Evolutionary conservation across 805 yeast genomes (phyloP), one percentile per base, ranked within the genome.

Genomic region (Kluyveromyces siamensis): DNA sequence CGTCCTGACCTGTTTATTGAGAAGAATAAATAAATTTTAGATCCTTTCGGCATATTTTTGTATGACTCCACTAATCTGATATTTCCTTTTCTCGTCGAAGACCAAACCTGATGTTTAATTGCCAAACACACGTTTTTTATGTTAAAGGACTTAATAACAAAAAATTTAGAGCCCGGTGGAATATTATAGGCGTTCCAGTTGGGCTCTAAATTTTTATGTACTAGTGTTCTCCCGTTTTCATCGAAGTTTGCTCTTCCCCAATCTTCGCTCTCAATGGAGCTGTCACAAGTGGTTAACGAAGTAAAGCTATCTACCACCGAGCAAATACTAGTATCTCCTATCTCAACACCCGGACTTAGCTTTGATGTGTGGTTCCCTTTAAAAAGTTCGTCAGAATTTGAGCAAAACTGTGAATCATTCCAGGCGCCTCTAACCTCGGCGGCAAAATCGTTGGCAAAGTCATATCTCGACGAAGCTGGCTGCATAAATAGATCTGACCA

Each of bases 1-100:
- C 70, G 72, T 0, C 83, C 82, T 13, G 80, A 74, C 2, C 72
- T 72, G 56, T 80, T 80, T 1, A 79, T 83, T 54, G 80, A 79
- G 55, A 79, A 80, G 53, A 80, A 73, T 25, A 81, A 61, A 52
- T 68, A 75, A 0, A 81, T 60, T 45, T 71, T 70, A 10, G 62
- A 59, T 2, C 57, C 62, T 27, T 46, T 30, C 18, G 50, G 40
- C 44, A 57, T 37, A 18, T 27, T 25, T 11, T 49, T 44, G 55
- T 52, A 79, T 0, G 81, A 79, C 47, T 63, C 68, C 41, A 74
- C 68, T 41, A 80, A 64, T 45, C 83, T 64, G 50, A 69, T 72
- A 54, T 79, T 80, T 0, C 84, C 85, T 46, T 73, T 64, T 30
- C 71, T 75, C 0, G 84, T 80, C 1, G 84, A 78, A 0, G 83